phyloP scores from a whole-genome alignment of 108 stramenopile genomes.

The Fistulifera pelliculosa region DNA sequence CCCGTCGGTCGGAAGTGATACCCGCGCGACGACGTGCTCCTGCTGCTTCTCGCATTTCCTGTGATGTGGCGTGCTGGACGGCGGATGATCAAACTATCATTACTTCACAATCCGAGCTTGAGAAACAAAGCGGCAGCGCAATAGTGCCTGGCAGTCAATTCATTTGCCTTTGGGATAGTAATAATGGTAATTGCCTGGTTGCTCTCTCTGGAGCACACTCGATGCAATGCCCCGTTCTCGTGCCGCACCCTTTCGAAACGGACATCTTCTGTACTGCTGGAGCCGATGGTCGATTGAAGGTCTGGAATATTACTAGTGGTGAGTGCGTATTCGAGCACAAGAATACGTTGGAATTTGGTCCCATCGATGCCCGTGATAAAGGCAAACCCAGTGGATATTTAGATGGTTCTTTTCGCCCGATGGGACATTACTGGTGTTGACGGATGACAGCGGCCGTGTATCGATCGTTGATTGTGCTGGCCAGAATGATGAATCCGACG shows the following conservation, averaged over 20 bases:
- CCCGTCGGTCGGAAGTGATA: neutral
- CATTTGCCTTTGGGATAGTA: slow-evolving; percentile 74
- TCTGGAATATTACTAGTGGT: slow-evolving; percentile 69
- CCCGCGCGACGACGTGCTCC: slow-evolving; percentile 21
- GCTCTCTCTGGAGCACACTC: slow-evolving; percentile 56
- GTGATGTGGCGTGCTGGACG: slow-evolving; percentile 75
- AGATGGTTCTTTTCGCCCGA: slow-evolving; percentile 73
- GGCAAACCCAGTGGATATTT: slow-evolving; percentile 58
- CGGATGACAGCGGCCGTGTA: slow-evolving; percentile 67
- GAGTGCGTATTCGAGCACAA: slow-evolving; percentile 47
- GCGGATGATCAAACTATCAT: slow-evolving; percentile 66
- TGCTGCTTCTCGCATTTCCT: slow-evolving; percentile 31
- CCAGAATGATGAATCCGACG: neutral
- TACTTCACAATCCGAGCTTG: slow-evolving; percentile 63
- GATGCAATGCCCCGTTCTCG: slow-evolving; percentile 56
- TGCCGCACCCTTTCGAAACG: slow-evolving; percentile 60
- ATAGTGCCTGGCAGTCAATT: slow-evolving; percentile 64
- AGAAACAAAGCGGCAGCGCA: slow-evolving; percentile 41
- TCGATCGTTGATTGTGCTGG: slow-evolving; percentile 39
- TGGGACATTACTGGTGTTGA: slow-evolving; percentile 49
- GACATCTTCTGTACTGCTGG: slow-evolving; percentile 65
- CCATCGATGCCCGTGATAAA: slow-evolving; percentile 18
- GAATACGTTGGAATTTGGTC: slow-evolving; percentile 48
- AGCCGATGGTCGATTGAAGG: slow-evolving; percentile 51
- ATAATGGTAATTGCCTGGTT: slow-evolving; percentile 63